phyloP scores from a whole-genome alignment of 306 rosid species.

The Argentina anserina region DNA sequence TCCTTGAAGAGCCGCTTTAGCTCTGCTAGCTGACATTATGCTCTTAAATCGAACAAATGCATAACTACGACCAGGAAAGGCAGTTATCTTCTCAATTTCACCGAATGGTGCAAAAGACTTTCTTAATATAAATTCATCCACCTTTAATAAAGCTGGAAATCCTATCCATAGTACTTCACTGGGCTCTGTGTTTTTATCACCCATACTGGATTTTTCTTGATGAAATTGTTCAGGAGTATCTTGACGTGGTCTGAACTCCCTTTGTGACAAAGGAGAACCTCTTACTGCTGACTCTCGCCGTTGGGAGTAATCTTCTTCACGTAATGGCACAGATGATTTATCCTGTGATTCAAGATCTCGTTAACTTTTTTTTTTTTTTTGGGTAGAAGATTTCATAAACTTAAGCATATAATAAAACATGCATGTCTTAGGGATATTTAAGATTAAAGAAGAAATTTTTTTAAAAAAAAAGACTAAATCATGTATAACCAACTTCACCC shows the following conservation, averaged over 20 bases:
- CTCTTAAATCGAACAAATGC: constrained; percentile 85
- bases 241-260: constrained; percentile 56
- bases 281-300: constrained; percentile 43
- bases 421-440: not conserved
- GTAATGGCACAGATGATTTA: constrained; percentile 50
- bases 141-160: constrained; percentile 79
- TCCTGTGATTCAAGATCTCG: constrained; percentile 65
- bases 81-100: constrained; percentile 78
- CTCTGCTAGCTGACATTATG: constrained; percentile 65
- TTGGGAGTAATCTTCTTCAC: constrained; percentile 57
- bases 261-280: constrained; percentile 64
- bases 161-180: constrained; percentile 97
- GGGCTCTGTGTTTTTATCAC: constrained; percentile 77
- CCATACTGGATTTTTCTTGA: constrained; percentile 60
- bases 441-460: no score
- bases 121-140: constrained; percentile 68
- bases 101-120: constrained; percentile 89
- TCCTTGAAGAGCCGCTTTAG: constrained; percentile 74
- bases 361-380: constrained; percentile 4
- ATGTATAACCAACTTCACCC: not conserved
- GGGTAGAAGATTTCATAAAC: constrained; percentile 24
- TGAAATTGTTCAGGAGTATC: constrained; percentile 57
- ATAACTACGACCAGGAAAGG: constrained; percentile 93
- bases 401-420: constrained; percentile 26
- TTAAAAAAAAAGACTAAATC: not conserved